Percentiles rank a stretch among this genome's conserved stretches.
Evolutionary conservation across 805 yeast genomes (phyloP).

Genomic region (Candida sanyiensis): DNA sequence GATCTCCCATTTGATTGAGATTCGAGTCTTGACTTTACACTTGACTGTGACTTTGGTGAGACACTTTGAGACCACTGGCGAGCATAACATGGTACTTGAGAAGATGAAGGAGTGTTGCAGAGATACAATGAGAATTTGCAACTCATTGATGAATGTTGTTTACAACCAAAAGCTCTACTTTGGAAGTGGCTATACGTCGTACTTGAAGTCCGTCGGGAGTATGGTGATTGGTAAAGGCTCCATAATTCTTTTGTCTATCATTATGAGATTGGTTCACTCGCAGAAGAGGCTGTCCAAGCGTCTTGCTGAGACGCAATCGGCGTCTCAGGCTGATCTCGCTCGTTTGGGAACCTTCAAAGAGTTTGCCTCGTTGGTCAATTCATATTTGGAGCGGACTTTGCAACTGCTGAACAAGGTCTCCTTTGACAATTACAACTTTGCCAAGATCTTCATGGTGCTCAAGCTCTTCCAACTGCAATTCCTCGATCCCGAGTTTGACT

Average conservation of each 20-base stretch:
- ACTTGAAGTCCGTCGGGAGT: conserved; percentile 35
- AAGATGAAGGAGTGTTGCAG: conserved; percentile 30
- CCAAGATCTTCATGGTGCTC: conserved; percentile 15
- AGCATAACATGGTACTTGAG: conserved; percentile 29
- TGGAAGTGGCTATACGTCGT: conserved; percentile 36
- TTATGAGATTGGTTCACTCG: conserved; percentile 19
- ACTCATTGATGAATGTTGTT: conserved; percentile 30
- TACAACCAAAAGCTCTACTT: conserved; percentile 32
- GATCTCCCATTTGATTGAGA: conserved; percentile 22
- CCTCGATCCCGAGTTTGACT: conserved; percentile 18
- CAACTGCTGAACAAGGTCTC: conserved; percentile 17
- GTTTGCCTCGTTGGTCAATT: conserved; percentile 8
- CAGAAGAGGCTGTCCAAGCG: conserved; percentile 5
- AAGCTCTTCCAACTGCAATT: conserved; percentile 14
- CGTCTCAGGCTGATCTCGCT: conserved; percentile 4
- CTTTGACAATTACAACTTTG: conserved; percentile 15
- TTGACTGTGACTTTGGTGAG: conserved; percentile 33
- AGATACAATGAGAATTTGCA: conserved; percentile 28
- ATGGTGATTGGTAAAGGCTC: conserved; percentile 13
- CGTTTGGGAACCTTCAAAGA: conserved; percentile 14
- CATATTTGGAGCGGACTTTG: conserved; percentile 11
- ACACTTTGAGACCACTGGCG: conserved; percentile 33
- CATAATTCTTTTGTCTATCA: conserved; percentile 9
- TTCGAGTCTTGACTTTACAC: conserved; percentile 28
- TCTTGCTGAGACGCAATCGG: background rate